These are phyloP conservation scores for Catunica adiposa DNA, from an alignment of 2,329 filamentous ascomycete species.

Conservation along the genomic window DNA sequence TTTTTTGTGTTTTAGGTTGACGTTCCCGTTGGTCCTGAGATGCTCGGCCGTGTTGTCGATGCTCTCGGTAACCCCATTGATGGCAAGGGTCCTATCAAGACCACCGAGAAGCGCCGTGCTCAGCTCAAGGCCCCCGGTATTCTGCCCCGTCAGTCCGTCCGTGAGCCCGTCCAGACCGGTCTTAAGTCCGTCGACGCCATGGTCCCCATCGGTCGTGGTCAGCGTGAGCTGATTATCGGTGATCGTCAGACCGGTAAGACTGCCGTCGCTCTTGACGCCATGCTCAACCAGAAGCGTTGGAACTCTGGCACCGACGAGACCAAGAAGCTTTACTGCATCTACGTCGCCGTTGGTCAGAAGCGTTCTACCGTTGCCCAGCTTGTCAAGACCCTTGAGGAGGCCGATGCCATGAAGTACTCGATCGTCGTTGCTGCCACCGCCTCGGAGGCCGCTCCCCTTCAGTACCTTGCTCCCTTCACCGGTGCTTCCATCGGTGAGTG, in stretches of 20 bases:
- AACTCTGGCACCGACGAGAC: slow-evolving; percentile 72
- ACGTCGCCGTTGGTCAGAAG: slow-evolving; percentile 98
- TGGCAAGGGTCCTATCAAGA: slow-evolving; percentile 93
- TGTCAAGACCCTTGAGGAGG: slow-evolving; percentile 99
- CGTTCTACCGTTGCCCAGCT: slow-evolving; percentile 97
- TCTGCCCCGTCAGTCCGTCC: slow-evolving; percentile 90
- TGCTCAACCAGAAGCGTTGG: slow-evolving; percentile 99
- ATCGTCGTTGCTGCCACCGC: slow-evolving; percentile 90
- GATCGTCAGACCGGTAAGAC: slow-evolving; percentile 99
- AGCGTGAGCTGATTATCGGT: slow-evolving; percentile 99
- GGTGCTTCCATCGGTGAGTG: slow-evolving; percentile 47
- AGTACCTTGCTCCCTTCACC: slow-evolving; percentile 90
- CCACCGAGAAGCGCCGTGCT: slow-evolving; percentile 82
- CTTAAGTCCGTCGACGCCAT: slow-evolving; percentile 99
- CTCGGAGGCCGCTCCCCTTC: slow-evolving; percentile 87
- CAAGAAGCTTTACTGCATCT: slow-evolving; percentile 99
- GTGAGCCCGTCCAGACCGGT: slow-evolving; percentile 97
- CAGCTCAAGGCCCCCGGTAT: slow-evolving; percentile 99
- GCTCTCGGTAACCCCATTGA: slow-evolving; percentile 98
- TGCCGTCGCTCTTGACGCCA: slow-evolving; percentile 91
- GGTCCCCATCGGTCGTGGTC: slow-evolving; percentile 98
- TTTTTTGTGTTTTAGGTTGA: slow-evolving; percentile 50
- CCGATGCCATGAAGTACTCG: slow-evolving; percentile 97
- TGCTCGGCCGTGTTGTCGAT: slow-evolving; percentile 96
- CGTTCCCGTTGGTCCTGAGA: slow-evolving; percentile 78